These are phyloP conservation scores for Arabis hirsuta DNA, from an alignment of 345 rosid genomes.

Conservation along the genomic window DNA sequence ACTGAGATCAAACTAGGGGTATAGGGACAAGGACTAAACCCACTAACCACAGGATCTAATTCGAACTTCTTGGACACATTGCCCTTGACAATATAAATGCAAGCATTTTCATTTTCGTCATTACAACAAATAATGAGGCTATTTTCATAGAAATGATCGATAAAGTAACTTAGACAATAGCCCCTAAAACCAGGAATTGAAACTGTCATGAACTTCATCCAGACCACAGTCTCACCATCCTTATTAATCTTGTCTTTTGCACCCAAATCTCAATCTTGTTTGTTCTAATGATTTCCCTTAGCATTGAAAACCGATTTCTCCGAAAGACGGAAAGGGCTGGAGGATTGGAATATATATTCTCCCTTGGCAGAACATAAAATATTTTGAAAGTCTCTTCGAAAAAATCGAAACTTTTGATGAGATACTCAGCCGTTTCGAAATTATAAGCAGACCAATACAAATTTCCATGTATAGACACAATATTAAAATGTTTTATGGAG, in stretches of 20 bases:
- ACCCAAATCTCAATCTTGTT: neutral
- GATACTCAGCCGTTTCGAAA: neutral
- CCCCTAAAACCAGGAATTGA: neutral
- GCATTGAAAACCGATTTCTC: neutral
- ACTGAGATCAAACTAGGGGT: neutral
- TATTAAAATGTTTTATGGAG: no score
- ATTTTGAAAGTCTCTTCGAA: neutral
- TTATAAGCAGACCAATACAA: neutral
- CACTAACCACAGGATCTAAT: neutral
- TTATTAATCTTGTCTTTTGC: neutral
- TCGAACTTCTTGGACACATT: neutral
- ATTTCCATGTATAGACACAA: neutral
- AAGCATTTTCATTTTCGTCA: neutral
- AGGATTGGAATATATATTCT: neutral
- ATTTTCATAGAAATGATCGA: neutral
- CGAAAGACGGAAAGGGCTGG: neutral
- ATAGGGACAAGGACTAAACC: slow-evolving; percentile 2
- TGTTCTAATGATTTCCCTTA: neutral
- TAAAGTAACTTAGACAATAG: neutral
- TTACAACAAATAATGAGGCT: slow-evolving; percentile 2
- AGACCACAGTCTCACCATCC: neutral
- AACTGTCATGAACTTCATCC: neutral
- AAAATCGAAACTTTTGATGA: neutral
- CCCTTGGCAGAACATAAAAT: neutral
- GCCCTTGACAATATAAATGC: neutral